phyloP scores from a whole-genome alignment of 129 eudicot genomes.

The Apium graveolens region DNA sequence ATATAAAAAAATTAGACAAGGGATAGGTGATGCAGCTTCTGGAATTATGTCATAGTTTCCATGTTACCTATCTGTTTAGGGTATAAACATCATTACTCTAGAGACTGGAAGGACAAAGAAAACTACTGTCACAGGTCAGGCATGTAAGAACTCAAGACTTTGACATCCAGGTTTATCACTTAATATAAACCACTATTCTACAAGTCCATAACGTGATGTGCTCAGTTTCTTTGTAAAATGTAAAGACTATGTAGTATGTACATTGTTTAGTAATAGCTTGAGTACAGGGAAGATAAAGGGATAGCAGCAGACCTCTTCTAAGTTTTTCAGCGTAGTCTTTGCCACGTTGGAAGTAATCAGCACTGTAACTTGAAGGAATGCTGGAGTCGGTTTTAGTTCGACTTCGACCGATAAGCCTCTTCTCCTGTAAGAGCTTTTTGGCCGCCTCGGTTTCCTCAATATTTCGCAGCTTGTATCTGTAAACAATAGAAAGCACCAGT shows the following conservation, averaged over 20 bases:
- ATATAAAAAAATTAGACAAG: neutral
- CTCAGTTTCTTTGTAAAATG: neutral
- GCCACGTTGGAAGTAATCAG: conserved; percentile 94
- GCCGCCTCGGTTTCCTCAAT: conserved; percentile 99
- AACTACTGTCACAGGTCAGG: neutral
- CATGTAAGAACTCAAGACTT: neutral
- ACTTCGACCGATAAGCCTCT: conserved; percentile 73
- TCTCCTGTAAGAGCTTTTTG: conserved; percentile 89
- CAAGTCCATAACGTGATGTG: neutral
- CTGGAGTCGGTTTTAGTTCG: conserved; percentile 59
- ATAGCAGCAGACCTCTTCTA: conserved; percentile 52
- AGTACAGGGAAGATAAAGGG: neutral
- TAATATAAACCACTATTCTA: neutral
- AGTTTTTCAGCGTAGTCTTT: conserved; percentile 89
- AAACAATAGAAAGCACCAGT: conserved; percentile 4
- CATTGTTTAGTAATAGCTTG: neutral
- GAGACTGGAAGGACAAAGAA: neutral
- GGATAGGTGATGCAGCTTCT: neutral
- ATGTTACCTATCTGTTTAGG: neutral
- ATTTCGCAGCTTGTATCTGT: conserved; percentile 80
- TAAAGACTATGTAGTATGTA: neutral
- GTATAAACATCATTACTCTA: neutral
- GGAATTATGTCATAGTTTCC: neutral
- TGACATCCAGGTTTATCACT: neutral
- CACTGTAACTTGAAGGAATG: conserved; percentile 81